Base-by-base conservation (phyloP, 1,284 basidiomycete species). In the Neotropicomus parvogracilis region DNA sequence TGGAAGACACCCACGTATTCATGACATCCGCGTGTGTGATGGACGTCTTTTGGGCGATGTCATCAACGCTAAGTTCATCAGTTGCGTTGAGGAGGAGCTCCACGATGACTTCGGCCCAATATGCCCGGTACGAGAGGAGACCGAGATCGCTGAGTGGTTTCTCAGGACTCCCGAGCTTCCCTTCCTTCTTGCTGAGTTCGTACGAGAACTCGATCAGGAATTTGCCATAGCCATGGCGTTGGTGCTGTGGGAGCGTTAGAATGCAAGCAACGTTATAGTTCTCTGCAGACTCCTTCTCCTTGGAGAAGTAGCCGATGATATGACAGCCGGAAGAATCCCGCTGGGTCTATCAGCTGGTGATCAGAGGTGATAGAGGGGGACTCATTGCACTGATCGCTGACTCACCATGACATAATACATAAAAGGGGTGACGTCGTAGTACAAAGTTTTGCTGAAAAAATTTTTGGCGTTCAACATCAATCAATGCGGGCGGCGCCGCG, bases 241-340 rank as follows among this genome's bases (percentile, higher is more conserved):
- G 97, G 67, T 98, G 90, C 67, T 99, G 97, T 7, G 97, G 97
- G 32, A 99, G 79, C 10, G 97, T 97, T 54, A 99, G 74, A 70
- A 99, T 98, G 77, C 97, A 99, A 0, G 97, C 95, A 45, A 99
- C 91, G 68, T 99, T 99, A 78, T 99, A 99, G 59, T 86, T 92
- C 63, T 99, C 95, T 13, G 95, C 89, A 6, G 85, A 97, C 67
- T 99, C 97, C 67, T 99, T 99, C 71, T 99, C 97, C 65, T 99
- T 99, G 28, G 94, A 97, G 69, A 99, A 99, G 73, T 98, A 99
- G 33, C 95, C 95, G 55, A 99, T 90, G 56, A 97, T 73, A 66
- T 99, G 97, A 64, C 91, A 93, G 16, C 97, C 97, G 19, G 79
- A 75, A 26, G 91, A 85, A 72, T 99, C 95, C 54, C 93, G 83